A percentile compares a stretch with the other conserved stretches of the same genome.
Conservation (phyloP, 495 filamentous ascomycete species). For the Penicillium bovifimosum region DNA sequence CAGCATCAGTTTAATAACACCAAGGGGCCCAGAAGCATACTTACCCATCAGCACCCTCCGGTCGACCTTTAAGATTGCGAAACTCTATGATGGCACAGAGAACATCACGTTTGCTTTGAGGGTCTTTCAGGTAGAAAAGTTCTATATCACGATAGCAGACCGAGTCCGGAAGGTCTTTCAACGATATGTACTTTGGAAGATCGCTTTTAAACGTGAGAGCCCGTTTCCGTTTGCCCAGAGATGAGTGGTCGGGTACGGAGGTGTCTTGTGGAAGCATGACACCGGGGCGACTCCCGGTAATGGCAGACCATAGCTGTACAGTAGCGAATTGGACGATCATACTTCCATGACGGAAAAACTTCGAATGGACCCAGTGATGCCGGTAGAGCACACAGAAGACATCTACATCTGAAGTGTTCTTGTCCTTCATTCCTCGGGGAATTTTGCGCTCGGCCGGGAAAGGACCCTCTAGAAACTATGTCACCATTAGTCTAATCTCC, state of each 20-base stretch:
- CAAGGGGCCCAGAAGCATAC: background rate
- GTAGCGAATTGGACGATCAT: constrained; percentile 27
- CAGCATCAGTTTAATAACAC: constrained; percentile 1
- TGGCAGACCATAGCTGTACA: constrained; percentile 27
- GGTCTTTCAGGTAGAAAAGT: constrained; percentile 26
- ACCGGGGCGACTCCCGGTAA: constrained; percentile 24
- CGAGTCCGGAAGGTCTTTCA: constrained; percentile 22
- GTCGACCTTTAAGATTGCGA: constrained; percentile 25
- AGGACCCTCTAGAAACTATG: constrained; percentile 4
- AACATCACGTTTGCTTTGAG: constrained; percentile 22
- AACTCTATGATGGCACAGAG: constrained; percentile 28
- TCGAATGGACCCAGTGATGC: constrained; percentile 27
- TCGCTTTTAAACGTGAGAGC: constrained; percentile 21
- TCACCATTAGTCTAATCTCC: constrained; percentile 6
- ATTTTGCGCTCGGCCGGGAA: constrained; percentile 1
- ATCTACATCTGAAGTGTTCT: constrained; percentile 24
- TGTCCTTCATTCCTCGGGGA: constrained; percentile 11
- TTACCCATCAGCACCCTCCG: constrained; percentile 25
- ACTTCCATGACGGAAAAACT: constrained; percentile 24
- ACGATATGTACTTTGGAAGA: constrained; percentile 19
- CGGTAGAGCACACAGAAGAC: constrained; percentile 20
- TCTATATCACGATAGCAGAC: constrained; percentile 29
- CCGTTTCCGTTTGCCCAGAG: constrained; percentile 17
- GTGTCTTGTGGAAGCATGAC: constrained; percentile 24
- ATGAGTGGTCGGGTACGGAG: constrained; percentile 10